These are phyloP conservation scores for Agrocybe praecox DNA, from an alignment of 768 basidiomycete species.

Conservation along the genomic window DNA sequence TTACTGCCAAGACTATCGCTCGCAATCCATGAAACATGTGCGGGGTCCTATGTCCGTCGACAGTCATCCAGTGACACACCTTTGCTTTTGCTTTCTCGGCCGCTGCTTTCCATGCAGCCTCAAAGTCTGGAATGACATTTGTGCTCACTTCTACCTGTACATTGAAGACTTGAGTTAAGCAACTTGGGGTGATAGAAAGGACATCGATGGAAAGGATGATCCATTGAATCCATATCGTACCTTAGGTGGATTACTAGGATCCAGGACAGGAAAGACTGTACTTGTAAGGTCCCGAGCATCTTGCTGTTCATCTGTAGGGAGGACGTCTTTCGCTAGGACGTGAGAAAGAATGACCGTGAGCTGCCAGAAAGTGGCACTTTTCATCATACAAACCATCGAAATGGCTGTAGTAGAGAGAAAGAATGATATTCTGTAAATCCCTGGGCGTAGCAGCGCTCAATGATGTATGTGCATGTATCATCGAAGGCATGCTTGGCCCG, in stretches of 20 bases:
- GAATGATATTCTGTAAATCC: neutral
- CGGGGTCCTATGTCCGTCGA: neutral
- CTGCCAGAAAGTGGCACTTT: neutral
- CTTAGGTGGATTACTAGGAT: neutral
- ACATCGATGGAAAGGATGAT: neutral
- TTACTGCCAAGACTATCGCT: neutral
- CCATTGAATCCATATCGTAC: neutral
- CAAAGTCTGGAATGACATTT: conserved; percentile 45
- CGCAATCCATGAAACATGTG: neutral
- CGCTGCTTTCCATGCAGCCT: conserved; percentile 60
- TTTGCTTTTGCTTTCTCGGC: conserved; percentile 57
- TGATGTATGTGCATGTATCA: neutral
- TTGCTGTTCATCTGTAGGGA: neutral
- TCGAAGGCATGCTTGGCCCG: neutral
- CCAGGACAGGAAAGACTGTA: neutral
- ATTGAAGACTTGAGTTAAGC: conserved; percentile 1
- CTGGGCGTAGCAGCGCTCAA: neutral
- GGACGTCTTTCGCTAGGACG: neutral
- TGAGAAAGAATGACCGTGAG: neutral
- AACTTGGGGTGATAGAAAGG: conserved; percentile 9
- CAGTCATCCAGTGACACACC: conserved; percentile 32
- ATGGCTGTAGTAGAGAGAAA: neutral
- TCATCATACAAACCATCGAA: neutral
- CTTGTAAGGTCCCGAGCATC: neutral
- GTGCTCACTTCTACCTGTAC: conserved; percentile 26